These are phyloP conservation scores for Lepidium sativum DNA, from an alignment of 345 rosid genomes.

Conservation along the genomic window DNA sequence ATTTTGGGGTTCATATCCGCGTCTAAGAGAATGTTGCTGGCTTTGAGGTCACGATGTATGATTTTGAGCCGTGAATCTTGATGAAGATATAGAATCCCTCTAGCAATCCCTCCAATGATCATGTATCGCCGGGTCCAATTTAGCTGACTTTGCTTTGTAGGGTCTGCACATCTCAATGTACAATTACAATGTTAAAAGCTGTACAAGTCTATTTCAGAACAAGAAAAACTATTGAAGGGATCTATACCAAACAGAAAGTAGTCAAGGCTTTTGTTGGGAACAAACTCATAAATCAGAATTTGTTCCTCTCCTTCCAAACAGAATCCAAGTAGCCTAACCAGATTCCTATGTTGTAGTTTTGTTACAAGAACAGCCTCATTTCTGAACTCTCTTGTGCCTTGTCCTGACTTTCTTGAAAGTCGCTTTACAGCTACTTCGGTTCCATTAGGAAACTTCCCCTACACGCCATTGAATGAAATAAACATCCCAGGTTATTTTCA, in stretches of 20 bases:
- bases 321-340: constrained; percentile 46
- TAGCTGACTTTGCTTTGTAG: constrained; percentile 10
- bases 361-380: constrained; percentile 43
- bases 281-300: no score
- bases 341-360: constrained; percentile 48
- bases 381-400: constrained; percentile 44
- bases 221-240: neutral
- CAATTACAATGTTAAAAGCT: neutral
- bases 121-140: constrained; percentile 18
- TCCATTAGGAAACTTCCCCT: constrained; percentile 29
- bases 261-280: no score
- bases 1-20: no score
- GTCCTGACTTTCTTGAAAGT: constrained; percentile 32
- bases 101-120: no score
- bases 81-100: no score
- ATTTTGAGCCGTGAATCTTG: no score
- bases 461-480: neutral
- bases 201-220: neutral
- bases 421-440: constrained; percentile 46
- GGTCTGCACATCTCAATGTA: constrained; percentile 24
- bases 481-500: neutral
- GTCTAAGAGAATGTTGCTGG: no score
- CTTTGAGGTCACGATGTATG: no score
- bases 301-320: constrained; percentile 36
- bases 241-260: constrained; percentile 14